Base-by-base conservation (phyloP, 306 rosid genomes). In the Dryas drummondii region DNA sequence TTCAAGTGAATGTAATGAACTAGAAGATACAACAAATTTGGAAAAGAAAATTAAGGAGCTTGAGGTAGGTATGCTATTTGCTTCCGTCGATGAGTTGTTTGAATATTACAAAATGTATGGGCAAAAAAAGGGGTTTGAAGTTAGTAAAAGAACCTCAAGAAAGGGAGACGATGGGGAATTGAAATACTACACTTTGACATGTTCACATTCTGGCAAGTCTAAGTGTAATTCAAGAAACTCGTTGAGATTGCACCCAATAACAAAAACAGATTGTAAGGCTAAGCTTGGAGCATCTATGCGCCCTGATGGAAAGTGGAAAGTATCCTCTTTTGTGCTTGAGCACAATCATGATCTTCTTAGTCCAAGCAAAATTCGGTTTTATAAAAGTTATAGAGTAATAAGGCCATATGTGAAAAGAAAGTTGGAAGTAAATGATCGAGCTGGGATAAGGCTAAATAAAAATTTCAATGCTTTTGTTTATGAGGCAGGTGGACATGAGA, bases 351-450 rank as follows among this genome's bases (percentile, higher is more conserved):
- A 50, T 4, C 48, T 69, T 3, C 51, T 59, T 49, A 50, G 22
- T 49, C 73, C 60, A 51, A 22, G 59, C 17, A 68, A 68, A 68
- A 12, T 12, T 1, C 17, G 26, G 41, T 68, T 48, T n/a, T 32
- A 3, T 9, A 70, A 49, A 67, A 47, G 42, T 10, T 17, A 9
- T 11, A 67, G 37, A 17, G 37, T 19, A 9, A n/a, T 67, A 14
- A 17, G 15, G 47, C 10, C 16, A 1, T 53, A 37, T 52, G 48
- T 54, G 5, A 71, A 54, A 54, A 71, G 62, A 13, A 71, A 5
- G 54, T 9, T 71, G 16, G 64, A 56, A 12, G n/a, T 48, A 7
- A 70, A 70, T 70, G 75, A 70, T 9, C 9, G 1, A 15, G 71
- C 56, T 19, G 56, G 71, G 0, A 67, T 46, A 45, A 47, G 72